Conservation (phyloP, 257 asterid species). For the Agastache rugosa region DNA sequence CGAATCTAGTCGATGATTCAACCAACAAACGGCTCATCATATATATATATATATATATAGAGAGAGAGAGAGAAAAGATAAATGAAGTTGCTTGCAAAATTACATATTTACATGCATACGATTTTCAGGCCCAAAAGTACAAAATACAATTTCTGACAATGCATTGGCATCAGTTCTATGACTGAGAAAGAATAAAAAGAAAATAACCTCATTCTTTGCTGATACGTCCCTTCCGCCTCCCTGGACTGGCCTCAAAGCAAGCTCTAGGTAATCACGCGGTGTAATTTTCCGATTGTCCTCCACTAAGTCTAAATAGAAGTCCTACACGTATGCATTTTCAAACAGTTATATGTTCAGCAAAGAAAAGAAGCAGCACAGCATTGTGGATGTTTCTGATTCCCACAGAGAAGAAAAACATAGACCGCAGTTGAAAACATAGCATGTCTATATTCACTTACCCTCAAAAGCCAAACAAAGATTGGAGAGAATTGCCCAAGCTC, state of each 20-base stretch:
- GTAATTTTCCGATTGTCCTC: slow-evolving; percentile 91
- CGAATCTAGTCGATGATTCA: slow-evolving; percentile 63
- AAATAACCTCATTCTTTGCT: slow-evolving; percentile 87
- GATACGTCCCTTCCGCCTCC: slow-evolving; percentile 78
- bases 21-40: slow-evolving; percentile 21
- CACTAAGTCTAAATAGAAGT: slow-evolving; percentile 84
- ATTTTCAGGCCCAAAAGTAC: neutral
- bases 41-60: slow-evolving; percentile 7
- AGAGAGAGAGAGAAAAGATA: neutral
- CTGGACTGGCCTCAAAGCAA: slow-evolving; percentile 82
- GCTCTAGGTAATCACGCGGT: slow-evolving; percentile 99
- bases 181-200: neutral
- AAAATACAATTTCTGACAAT: neutral
- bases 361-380: slow-evolving; percentile 2
- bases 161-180: slow-evolving; percentile 1
- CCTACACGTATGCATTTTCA: slow-evolving; percentile 54
- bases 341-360: slow-evolving; percentile 19
- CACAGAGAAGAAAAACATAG: slow-evolving; percentile 7
- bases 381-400: slow-evolving; percentile 7
- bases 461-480: slow-evolving; percentile 93
- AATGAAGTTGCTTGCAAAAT: neutral
- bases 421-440: neutral
- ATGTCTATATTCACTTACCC: slow-evolving; percentile 56
- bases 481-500: slow-evolving; percentile 98
- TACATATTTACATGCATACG: neutral